A percentile compares a stretch with the other conserved stretches of the same genome.
These are phyloP conservation scores for Straminergon stramineum DNA, from an alignment of 225 moss, liverwort and hornwort genomes.

Conservation along the genomic window DNA sequence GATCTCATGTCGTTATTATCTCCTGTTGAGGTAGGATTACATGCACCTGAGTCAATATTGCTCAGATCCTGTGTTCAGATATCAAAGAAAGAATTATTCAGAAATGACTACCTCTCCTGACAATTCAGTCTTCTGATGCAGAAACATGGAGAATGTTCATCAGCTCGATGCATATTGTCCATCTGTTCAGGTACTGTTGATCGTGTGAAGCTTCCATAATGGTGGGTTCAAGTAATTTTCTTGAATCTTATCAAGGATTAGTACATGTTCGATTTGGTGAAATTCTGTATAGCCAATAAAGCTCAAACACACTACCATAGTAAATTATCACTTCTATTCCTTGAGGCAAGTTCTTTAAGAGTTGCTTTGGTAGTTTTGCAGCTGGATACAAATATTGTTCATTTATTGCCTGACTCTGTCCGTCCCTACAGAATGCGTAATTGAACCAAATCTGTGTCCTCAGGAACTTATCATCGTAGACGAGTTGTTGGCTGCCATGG, in stretches of 20 bases:
- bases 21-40: not conserved
- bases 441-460: not conserved
- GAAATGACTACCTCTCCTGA: not conserved
- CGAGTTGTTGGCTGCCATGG: slow-evolving; percentile 82
- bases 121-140: slow-evolving; percentile 10
- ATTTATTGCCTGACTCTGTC: not conserved
- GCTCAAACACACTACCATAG: not conserved
- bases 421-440: not conserved
- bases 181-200: slow-evolving; percentile 56
- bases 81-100: not conserved
- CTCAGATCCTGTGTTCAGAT: not conserved
- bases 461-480: slow-evolving; percentile 86
- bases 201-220: not conserved
- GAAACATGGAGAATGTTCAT: slow-evolving; percentile 41
- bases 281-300: not conserved
- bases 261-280: not conserved
- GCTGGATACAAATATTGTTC: not conserved
- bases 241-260: not conserved
- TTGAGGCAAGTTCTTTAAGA: not conserved
- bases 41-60: not conserved
- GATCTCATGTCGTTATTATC: not conserved
- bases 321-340: not conserved
- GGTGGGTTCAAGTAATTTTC: not conserved
- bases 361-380: not conserved
- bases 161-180: slow-evolving; percentile 61